Evolutionary conservation across 345 rosid species (phyloP), one percentile per base, ranked within the genome.

Genomic region (Kandelia obovata): DNA sequence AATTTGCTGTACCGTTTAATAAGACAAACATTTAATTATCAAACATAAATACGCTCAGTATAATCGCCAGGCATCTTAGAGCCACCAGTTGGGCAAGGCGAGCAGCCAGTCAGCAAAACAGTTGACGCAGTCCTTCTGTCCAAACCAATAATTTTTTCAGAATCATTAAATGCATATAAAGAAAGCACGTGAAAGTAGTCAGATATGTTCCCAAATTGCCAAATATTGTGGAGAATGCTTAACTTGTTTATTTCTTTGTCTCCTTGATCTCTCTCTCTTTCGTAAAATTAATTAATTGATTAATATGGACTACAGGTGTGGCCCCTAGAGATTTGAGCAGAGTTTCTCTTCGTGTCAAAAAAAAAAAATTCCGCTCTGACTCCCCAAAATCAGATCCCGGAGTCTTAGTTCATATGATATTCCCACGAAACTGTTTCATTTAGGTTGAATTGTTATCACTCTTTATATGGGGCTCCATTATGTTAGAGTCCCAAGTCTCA

Each of bases 121-220:
- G 27, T 17, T 53, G 60, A 62, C 61, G 27, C 27, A 19, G 13
- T 9, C 23, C 25, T 35, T 10, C 21, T 47, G 11, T 28, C 28
- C 25, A 4, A 19, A 16, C 28, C 39, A 58, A 13, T 17, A 27
- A 2, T 25, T 37, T 53, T 55, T 31, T 55, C 56, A 58, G 62
- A 56, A 71, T 7, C 63, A 43, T 71, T 71, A 71, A 56, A 55
- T 64, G 19, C 25, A 2, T 43, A 53, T 19, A 37, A 70, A 70
- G 19, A 19, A 19, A 10, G 19, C 60, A 64, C 63, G 30, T 39
- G 69, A 20, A 63, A 31, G 62, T 35, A 5, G 61, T n/a, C 17
- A 28, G 39, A 63, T 35, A 56, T 37, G 57, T 56, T 63, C 53
- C 67, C 23, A 27, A 62, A 23, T 56, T 56, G 4, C 30, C 59